Conservation (phyloP, 108 stramenopile genomes). For the Parietichytrium sp. region DNA sequence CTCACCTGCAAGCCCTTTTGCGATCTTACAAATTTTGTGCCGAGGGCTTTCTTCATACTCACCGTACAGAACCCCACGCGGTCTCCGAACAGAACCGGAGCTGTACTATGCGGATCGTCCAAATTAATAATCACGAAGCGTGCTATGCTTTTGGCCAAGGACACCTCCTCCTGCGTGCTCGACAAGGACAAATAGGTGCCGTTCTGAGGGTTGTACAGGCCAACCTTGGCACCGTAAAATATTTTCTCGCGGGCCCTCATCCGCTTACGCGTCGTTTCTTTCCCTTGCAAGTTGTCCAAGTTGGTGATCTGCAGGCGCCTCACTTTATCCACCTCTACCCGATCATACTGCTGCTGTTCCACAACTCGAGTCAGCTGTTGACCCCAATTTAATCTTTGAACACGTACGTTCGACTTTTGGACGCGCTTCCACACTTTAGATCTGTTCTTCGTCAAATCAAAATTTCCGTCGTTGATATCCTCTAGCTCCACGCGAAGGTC, state of each 20-base stretch:
- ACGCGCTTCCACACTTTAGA: slow-evolving; percentile 31
- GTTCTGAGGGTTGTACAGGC: not conserved
- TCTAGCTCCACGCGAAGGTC: no score
- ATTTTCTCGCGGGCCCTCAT: slow-evolving; percentile 6
- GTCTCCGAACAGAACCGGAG: not conserved
- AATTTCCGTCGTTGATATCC: no score
- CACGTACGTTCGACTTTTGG: not conserved
- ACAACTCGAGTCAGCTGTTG: not conserved
- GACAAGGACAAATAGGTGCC: not conserved
- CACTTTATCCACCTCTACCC: not conserved
- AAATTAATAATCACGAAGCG: slow-evolving; percentile 15
- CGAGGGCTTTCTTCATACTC: not conserved
- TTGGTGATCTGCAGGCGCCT: not conserved
- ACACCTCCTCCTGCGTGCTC: not conserved
- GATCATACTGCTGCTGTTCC: not conserved
- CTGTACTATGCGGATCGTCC: not conserved
- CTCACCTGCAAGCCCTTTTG: not conserved
- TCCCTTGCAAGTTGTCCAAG: not conserved
- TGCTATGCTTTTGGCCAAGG: no score
- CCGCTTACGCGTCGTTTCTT: not conserved
- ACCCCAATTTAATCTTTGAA: slow-evolving; percentile 5
- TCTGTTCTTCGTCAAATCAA: no score
- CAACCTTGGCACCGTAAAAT: slow-evolving; percentile 35
- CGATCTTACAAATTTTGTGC: not conserved
- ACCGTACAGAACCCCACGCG: not conserved